Evolutionary conservation across 805 yeast species (phyloP).

Genomic region (Yamadazyma tumulicola): DNA sequence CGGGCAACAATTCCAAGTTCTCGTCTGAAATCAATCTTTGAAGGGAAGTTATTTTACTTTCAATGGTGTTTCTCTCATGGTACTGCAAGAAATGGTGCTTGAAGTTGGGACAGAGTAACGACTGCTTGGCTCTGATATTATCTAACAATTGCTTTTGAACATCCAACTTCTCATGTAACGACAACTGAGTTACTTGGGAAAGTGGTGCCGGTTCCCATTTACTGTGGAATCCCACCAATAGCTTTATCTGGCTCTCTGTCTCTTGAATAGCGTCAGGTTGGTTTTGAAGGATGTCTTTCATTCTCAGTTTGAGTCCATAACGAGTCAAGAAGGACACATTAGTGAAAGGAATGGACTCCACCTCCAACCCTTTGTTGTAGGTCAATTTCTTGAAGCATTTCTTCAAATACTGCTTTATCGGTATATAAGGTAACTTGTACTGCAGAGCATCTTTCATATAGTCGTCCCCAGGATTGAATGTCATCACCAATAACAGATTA

Average conservation of each 20-base stretch:
- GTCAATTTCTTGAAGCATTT: constrained; percentile 34
- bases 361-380: constrained; percentile 30
- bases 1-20: constrained; percentile 85
- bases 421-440: constrained; percentile 36
- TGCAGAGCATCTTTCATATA: constrained; percentile 21
- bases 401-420: constrained; percentile 27
- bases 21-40: constrained; percentile 75
- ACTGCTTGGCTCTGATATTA: constrained; percentile 22
- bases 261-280: constrained; percentile 31
- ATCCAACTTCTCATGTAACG: constrained; percentile 33
- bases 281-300: constrained; percentile 35
- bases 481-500: constrained; percentile 34
- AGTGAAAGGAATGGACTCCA: constrained; percentile 38
- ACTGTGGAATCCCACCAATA: constrained; percentile 34
- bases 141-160: constrained; percentile 33
- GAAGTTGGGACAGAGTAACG: constrained; percentile 42
- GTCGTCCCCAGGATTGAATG: constrained; percentile 42
- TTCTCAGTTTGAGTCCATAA: constrained; percentile 29
- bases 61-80: constrained; percentile 43
- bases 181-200: constrained; percentile 25
- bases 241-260: constrained; percentile 31
- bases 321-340: constrained; percentile 44
- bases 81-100: constrained; percentile 42
- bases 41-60: constrained; percentile 50
- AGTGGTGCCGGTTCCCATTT: constrained; percentile 45